Conservation (phyloP, 225 moss, liverwort and hornwort genomes). For the Lunularia cruciata region DNA sequence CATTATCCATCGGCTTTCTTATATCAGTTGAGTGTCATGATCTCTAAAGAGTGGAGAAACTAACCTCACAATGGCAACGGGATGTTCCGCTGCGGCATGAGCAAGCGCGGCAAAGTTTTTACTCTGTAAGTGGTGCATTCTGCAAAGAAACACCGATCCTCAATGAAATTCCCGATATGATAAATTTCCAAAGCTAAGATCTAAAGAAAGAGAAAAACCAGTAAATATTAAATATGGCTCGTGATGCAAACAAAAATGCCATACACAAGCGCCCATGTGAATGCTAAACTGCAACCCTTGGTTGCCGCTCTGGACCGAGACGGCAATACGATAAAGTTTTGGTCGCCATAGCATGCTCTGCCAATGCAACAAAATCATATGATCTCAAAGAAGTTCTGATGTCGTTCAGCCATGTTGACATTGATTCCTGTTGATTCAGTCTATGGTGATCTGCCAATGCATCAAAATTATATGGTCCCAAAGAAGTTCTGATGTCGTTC, state of each 20-base stretch:
- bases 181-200: not conserved
- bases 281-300: conserved; percentile 86
- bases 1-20: no score
- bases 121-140: conserved; percentile 89
- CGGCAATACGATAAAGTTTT: conserved; percentile 20
- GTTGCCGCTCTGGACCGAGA: conserved; percentile 77
- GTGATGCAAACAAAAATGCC: not conserved
- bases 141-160: conserved; percentile 24
- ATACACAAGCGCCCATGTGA: conserved; percentile 81
- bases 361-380: no score
- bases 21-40: no score
- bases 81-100: conserved; percentile 67
- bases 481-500: no score
- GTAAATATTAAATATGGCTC: not conserved
- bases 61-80: conserved; percentile 86
- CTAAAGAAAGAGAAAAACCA: not conserved
- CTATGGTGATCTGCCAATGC: no score
- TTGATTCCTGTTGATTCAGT: no score
- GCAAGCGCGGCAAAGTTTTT: conserved; percentile 83
- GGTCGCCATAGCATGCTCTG: conserved; percentile 40
- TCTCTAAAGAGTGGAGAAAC: not conserved
- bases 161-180: no score
- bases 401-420: no score
- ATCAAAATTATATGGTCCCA: no score
- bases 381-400: no score